Conservation (phyloP, 805 yeast genomes). For the Saturnispora diversa region DNA sequence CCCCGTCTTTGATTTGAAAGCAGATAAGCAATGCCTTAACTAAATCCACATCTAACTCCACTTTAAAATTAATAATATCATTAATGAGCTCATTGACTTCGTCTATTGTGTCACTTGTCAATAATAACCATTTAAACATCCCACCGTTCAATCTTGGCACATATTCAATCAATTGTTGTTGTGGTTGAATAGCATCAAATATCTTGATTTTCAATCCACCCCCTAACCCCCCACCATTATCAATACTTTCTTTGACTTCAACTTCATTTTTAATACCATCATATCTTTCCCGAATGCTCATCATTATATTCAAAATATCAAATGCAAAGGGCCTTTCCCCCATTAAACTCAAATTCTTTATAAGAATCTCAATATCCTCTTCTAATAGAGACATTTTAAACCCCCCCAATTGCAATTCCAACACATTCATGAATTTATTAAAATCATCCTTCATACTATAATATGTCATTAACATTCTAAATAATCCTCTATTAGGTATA, state of each 20-base stretch:
- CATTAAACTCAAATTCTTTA: conserved; percentile 1
- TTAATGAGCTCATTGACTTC: background rate
- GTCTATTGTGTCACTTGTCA: background rate
- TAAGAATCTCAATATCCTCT: conserved; percentile 12
- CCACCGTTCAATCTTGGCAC: background rate
- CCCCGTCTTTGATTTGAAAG: no score
- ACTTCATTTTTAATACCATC: background rate
- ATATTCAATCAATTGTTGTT: conserved; percentile 1
- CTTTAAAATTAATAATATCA: background rate
- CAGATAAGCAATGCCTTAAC: conserved; percentile 5
- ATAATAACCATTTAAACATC: conserved; percentile 6
- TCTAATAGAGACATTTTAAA: conserved; percentile 13
- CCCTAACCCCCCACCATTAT: background rate
- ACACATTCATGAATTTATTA: conserved; percentile 16
- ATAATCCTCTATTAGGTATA: conserved; percentile 18
- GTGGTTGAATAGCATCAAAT: background rate
- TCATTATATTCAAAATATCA: conserved; percentile 3
- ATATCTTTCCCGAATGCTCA: conserved; percentile 4
- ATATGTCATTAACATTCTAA: conserved; percentile 13
- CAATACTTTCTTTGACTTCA: background rate
- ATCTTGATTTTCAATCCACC: background rate
- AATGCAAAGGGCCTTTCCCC: background rate
- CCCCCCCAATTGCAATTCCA: conserved; percentile 18
- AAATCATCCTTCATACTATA: conserved; percentile 12
- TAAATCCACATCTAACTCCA: background rate